These are phyloP conservation scores for Cardamine chenopodiifolia DNA, from an alignment of 345 rosid species.

Conservation along the genomic window DNA sequence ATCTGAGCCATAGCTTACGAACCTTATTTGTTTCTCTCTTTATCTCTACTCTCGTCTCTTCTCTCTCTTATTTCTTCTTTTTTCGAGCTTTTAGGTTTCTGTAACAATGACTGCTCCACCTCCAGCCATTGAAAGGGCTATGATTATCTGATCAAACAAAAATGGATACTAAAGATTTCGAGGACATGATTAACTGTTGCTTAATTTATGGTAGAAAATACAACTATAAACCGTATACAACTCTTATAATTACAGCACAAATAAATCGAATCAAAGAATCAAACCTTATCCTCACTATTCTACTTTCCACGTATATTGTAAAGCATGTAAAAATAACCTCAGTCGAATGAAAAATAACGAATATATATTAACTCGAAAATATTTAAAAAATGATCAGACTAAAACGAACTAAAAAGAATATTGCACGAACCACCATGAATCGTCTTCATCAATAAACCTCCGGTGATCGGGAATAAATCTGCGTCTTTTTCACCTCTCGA, in stretches of 20 bases:
- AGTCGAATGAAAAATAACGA: too few relatives aligned
- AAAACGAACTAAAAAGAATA: too few relatives aligned
- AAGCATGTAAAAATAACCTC: slow-evolving; percentile 27
- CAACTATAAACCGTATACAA: slow-evolving; percentile 27
- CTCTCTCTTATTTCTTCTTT: too few relatives aligned
- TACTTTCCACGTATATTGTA: slow-evolving; percentile 31
- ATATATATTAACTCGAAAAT: slow-evolving; percentile 20
- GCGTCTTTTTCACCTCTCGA: background rate
- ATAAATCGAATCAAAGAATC: slow-evolving; percentile 43
- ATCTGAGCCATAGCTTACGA: too few relatives aligned
- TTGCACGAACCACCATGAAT: slow-evolving; percentile 26
- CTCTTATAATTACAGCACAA: slow-evolving; percentile 34
- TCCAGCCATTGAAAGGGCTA: too few relatives aligned
- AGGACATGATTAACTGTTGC: background rate
- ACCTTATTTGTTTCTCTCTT: too few relatives aligned
- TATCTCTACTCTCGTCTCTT: too few relatives aligned
- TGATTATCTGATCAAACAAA: background rate
- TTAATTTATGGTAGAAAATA: slow-evolving; percentile 23
- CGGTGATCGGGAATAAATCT: slow-evolving; percentile 11
- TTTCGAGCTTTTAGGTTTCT: too few relatives aligned
- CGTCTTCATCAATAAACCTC: slow-evolving; percentile 10
- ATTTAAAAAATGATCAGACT: slow-evolving; percentile 21
- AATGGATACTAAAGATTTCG: too few relatives aligned
- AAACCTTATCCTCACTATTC: slow-evolving; percentile 32
- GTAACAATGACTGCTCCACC: too few relatives aligned